Evolutionary conservation across 306 rosid species (phyloP).

Genomic region (Elaeagnus macrophylla): DNA sequence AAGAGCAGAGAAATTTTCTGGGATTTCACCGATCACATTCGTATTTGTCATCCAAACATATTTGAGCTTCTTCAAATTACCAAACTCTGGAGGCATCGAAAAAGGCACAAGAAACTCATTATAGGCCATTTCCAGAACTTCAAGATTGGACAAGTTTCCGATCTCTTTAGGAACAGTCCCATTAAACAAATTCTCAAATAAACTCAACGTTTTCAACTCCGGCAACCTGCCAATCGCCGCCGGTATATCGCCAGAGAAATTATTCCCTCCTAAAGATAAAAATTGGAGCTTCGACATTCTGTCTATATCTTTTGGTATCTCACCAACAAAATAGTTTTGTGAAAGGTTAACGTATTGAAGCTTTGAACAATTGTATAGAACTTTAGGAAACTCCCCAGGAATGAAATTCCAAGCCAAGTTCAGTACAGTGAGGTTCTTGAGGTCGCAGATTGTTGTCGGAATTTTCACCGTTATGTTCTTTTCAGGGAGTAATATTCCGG

Average conservation of each 20-base stretch:
- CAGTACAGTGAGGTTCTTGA: conserved; percentile 38
- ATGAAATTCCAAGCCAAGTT: conserved; percentile 48
- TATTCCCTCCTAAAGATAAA: conserved; percentile 49
- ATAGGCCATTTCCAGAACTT: conserved; percentile 30
- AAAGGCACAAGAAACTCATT: conserved; percentile 23
- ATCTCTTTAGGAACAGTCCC: conserved; percentile 58
- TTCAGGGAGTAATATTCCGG: conserved; percentile 27
- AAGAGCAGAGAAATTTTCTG: conserved; percentile 34
- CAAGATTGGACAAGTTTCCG: conserved; percentile 51
- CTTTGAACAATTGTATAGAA: conserved; percentile 54
- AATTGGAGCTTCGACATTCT: conserved; percentile 28
- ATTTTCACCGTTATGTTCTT: conserved; percentile 31
- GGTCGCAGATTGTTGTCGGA: conserved; percentile 46
- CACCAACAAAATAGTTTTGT: conserved; percentile 43
- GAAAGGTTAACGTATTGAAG: conserved; percentile 58
- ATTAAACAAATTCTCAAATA: conserved; percentile 35
- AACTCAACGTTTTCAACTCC: conserved; percentile 22
- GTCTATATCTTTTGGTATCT: conserved; percentile 45
- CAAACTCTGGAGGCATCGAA: conserved; percentile 47
- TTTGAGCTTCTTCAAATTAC: conserved; percentile 40
- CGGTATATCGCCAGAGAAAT: conserved; percentile 60
- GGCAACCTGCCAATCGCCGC: conserved; percentile 38
- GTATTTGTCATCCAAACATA: conserved; percentile 29
- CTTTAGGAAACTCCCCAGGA: conserved; percentile 54
- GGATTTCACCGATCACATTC: conserved; percentile 55